Evolutionary conservation across 495 filamentous ascomycete genomes (phyloP), one percentile per base, ranked within the genome.

Genomic region (Penicillium waksmanii): DNA sequence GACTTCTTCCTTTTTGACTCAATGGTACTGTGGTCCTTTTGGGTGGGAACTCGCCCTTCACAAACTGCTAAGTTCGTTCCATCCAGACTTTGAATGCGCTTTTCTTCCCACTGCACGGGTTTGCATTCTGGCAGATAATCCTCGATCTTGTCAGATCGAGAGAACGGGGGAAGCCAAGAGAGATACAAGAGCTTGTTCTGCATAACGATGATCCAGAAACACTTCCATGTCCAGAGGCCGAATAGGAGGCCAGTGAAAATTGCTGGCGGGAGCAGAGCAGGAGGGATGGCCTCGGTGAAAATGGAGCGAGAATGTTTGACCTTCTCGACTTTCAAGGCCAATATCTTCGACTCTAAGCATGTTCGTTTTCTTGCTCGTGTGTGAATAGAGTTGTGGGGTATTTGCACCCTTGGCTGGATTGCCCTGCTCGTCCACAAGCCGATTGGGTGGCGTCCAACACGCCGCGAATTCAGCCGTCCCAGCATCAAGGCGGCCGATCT

Each of bases 161-260:
- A 72, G 8, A 82, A 79, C 1, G 89, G 88, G 11, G 89, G 89
- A 8, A 92, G 61, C 34, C 85, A 85, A 0, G 90, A 87, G 74
- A 92, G 90, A 72, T 93, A 93, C 49, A 94, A 86, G 57, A 95
- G 91, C 59, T 91, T 90, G 66, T 93, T 90, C 71, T 93, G 91
- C 67, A 94, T 87, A 5, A 88, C 62, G 18, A 94, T 79, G 73
- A 93, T 85, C 88, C 92, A 90, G 54, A 87, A 68, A 62, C 89
- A 93, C 75, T 95, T 93, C 82, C 88, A 93, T 0, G 81, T 80
- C 87, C 89, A 93, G 11, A 93, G 78, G 5, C 80, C 75, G 9
- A 91, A 57, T 2, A 90, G 70, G 12, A 96, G 75, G 9, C 89
- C 87, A 8, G 75, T 64, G 65, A 92, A 93, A 49, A 91, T 77